These are phyloP conservation scores for Boletus coccyginus DNA, from an alignment of 768 basidiomycete species.

Conservation along the genomic window DNA sequence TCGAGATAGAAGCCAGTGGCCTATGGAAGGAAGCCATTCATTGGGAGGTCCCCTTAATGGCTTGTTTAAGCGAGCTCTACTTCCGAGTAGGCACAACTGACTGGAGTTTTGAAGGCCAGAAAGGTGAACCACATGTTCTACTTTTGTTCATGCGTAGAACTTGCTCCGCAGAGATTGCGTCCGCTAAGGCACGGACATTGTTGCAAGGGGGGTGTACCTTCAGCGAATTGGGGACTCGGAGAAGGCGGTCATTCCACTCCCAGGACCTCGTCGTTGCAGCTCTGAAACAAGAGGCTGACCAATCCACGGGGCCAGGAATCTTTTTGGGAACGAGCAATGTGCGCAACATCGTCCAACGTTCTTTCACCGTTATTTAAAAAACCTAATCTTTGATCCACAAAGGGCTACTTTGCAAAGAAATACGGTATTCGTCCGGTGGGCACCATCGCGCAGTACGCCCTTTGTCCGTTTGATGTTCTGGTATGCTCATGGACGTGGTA, in stretches of 20 bases:
- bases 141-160: neutral
- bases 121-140: slow-evolving; percentile 44
- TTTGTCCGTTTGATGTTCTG: neutral
- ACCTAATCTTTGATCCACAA: neutral
- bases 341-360: slow-evolving; percentile 14
- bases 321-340: slow-evolving; percentile 86
- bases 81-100: slow-evolving; percentile 72
- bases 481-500: slow-evolving; percentile 26
- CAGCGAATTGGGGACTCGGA: slow-evolving; percentile 86
- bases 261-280: slow-evolving; percentile 78
- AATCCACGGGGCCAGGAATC: slow-evolving; percentile 46
- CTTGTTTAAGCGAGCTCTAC: slow-evolving; percentile 85
- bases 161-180: slow-evolving; percentile 57
- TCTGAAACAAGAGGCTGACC: slow-evolving; percentile 62
- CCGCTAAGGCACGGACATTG: slow-evolving; percentile 64
- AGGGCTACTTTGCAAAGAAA: slow-evolving; percentile 86
- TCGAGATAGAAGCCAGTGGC: slow-evolving; percentile 73
- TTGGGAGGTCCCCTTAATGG: slow-evolving; percentile 97
- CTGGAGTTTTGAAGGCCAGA: slow-evolving; percentile 84
- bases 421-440: slow-evolving; percentile 67
- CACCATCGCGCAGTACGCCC: slow-evolving; percentile 80
- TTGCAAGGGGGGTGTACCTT: slow-evolving; percentile 64
- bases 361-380: neutral
- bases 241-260: slow-evolving; percentile 66
- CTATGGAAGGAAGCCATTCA: slow-evolving; percentile 83